Conservation (phyloP, 148 eudicot species). For the Tetragonia tetragonoides region DNA sequence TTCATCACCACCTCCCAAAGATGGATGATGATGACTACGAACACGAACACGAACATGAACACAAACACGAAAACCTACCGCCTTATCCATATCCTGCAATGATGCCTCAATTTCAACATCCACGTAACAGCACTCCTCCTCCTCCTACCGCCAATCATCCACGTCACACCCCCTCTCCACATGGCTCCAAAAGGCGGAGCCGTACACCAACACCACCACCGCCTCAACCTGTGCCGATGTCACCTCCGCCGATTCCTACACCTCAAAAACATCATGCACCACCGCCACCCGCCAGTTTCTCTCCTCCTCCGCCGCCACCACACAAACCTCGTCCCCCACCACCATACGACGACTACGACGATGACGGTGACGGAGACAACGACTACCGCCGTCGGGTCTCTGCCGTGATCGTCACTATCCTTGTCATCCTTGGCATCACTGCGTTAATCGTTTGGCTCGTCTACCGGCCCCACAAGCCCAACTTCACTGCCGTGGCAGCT, state of each 20-base stretch:
- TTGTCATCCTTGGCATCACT: slow-evolving; percentile 44
- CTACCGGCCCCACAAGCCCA: slow-evolving; percentile 70
- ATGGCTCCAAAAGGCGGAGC: too few species aligned
- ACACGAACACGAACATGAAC: not conserved
- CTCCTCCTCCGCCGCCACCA: not conserved
- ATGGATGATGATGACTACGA: slow-evolving; percentile 18
- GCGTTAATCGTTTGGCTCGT: slow-evolving; percentile 59
- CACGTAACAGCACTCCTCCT: not conserved
- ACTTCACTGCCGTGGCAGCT: slow-evolving; percentile 44
- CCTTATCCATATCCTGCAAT: slow-evolving; percentile 10
- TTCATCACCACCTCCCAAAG: slow-evolving; percentile 34
- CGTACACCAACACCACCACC: not conserved
- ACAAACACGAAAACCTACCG: not conserved
- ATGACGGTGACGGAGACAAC: not conserved
- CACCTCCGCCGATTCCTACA: not conserved
- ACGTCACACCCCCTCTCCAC: not conserved
- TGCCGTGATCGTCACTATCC: slow-evolving; percentile 26
- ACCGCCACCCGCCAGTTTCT: not conserved
- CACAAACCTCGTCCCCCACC: slow-evolving; percentile 5
- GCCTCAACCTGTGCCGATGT: not conserved
- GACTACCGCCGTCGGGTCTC: slow-evolving; percentile 10
- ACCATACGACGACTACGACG: not conserved
- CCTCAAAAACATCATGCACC: slow-evolving; percentile 5
- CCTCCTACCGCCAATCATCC: not conserved
- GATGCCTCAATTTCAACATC: not conserved